A percentile compares a stretch with the other conserved stretches of the same genome.
Conservation (phyloP, 1,284 basidiomycete genomes). For the Malassezia slooffiae region DNA sequence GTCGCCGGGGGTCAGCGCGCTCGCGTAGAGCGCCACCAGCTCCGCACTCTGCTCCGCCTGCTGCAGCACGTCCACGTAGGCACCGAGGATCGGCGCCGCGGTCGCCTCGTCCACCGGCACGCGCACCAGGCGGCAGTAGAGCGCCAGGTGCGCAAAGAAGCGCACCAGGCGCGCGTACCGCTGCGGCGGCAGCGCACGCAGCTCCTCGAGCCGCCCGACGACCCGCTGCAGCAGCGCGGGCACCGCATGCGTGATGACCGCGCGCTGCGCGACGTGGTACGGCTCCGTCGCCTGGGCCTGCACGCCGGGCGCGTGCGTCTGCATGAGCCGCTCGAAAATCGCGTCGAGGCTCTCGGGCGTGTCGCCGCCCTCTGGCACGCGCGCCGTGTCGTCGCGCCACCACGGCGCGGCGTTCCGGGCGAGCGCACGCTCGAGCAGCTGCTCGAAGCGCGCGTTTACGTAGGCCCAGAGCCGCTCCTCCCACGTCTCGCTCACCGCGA, state of each 20-base stretch:
- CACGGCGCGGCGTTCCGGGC: constrained; percentile 11
- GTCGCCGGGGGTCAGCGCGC: constrained; percentile 70
- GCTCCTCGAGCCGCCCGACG: constrained; percentile 28
- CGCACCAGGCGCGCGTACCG: constrained; percentile 52
- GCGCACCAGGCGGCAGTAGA: constrained; percentile 74
- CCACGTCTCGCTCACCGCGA: constrained; percentile 67
- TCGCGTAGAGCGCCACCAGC: constrained; percentile 85
- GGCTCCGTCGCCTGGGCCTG: constrained; percentile 57
- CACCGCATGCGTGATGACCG: constrained; percentile 68
- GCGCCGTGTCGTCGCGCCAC: not conserved
- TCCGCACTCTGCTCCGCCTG: constrained; percentile 59
- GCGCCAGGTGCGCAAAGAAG: constrained; percentile 90
- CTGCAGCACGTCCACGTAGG: constrained; percentile 73
- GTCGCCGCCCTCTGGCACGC: too few relatives aligned
- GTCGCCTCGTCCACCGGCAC: constrained; percentile 51
- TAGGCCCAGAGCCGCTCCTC: constrained; percentile 91
- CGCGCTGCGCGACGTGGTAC: constrained; percentile 73
- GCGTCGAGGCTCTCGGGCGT: constrained; percentile 16
- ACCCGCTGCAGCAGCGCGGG: constrained; percentile 47
- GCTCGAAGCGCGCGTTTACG: constrained; percentile 71
- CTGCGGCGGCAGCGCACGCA: constrained; percentile 24
- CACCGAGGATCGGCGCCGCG: constrained; percentile 67
- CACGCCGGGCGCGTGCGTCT: constrained; percentile 27
- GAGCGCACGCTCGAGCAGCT: constrained; percentile 56
- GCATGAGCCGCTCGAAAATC: constrained; percentile 36